phyloP scores from a whole-genome alignment of 108 stramenopile species.

The Craspedostauros australis region DNA sequence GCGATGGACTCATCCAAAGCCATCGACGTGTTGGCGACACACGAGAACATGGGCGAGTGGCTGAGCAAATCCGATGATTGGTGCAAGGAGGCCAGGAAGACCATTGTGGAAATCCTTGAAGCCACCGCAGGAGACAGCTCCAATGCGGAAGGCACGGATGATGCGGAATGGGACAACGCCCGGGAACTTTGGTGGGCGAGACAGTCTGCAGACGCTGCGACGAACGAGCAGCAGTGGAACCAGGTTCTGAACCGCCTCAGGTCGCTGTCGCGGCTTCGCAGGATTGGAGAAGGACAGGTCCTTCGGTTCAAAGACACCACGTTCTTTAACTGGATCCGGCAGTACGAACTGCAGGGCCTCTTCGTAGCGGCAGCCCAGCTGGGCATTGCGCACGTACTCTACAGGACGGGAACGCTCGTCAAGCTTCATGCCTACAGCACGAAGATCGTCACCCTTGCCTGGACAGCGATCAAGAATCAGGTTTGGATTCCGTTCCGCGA shows the following conservation, averaged over 20 bases:
- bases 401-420: slow-evolving; percentile 43
- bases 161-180: slow-evolving; percentile 1
- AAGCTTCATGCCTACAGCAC: slow-evolving; percentile 21
- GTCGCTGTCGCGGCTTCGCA: slow-evolving; percentile 8
- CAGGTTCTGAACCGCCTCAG: neutral
- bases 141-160: neutral
- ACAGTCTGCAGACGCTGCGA: neutral
- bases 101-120: slow-evolving; percentile 19
- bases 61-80: slow-evolving; percentile 16
- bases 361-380: slow-evolving; percentile 53
- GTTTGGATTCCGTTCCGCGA: slow-evolving; percentile 67
- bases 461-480: slow-evolving; percentile 54
- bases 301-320: slow-evolving; percentile 23
- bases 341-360: slow-evolving; percentile 59
- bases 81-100: slow-evolving; percentile 14
- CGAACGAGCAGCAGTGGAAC: neutral
- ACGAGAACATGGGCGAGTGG: slow-evolving; percentile 3
- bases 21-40: neutral
- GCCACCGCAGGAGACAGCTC: slow-evolving; percentile 13
- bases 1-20: neutral
- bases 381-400: slow-evolving; percentile 35
- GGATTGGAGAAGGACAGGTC: slow-evolving; percentile 35
- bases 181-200: slow-evolving; percentile 4
- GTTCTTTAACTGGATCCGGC: slow-evolving; percentile 20
- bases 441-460: slow-evolving; percentile 21